Conservation (phyloP, 2,329 filamentous ascomycete species). For the Thelonectria blattea region DNA sequence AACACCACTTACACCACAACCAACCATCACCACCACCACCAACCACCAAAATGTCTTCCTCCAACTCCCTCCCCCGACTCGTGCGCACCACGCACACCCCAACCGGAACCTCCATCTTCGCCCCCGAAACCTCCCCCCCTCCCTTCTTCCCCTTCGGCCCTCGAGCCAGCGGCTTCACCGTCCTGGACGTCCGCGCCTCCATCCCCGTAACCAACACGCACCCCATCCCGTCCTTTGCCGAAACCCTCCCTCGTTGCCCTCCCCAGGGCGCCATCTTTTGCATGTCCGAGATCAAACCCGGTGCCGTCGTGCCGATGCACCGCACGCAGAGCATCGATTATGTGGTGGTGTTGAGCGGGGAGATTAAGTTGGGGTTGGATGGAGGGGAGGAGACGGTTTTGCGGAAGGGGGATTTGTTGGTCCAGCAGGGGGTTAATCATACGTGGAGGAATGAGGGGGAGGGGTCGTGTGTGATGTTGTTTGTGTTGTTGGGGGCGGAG, state of each 20-base stretch:
- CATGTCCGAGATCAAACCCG: conserved; percentile 41
- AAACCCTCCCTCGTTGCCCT: conserved; percentile 43
- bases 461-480: conserved; percentile 46
- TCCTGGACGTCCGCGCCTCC: conserved; percentile 38
- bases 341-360: conserved; percentile 46
- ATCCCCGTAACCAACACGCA: conserved; percentile 43
- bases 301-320: conserved; percentile 46
- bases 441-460: conserved; percentile 50
- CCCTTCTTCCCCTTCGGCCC: conserved; percentile 44
- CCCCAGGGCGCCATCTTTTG: conserved; percentile 45
- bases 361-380: conserved; percentile 49
- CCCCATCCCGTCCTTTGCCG: conserved; percentile 11
- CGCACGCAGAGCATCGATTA: conserved; percentile 51
- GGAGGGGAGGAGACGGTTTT: conserved; percentile 48
- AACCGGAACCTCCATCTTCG: conserved; percentile 43
- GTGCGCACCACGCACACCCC: conserved; percentile 40
- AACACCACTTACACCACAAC: neutral
- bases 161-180: conserved; percentile 37
- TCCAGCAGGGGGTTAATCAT: conserved; percentile 53
- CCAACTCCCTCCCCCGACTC: conserved; percentile 31
- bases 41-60: conserved; percentile 7
- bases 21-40: neutral
- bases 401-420: conserved; percentile 46
- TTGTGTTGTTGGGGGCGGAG: conserved; percentile 49
- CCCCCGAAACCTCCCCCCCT: conserved; percentile 33